These are phyloP conservation scores for Backusella liffmaniae DNA, from an alignment of 192 early-diverging fungal genomes.

Conservation along the genomic window DNA sequence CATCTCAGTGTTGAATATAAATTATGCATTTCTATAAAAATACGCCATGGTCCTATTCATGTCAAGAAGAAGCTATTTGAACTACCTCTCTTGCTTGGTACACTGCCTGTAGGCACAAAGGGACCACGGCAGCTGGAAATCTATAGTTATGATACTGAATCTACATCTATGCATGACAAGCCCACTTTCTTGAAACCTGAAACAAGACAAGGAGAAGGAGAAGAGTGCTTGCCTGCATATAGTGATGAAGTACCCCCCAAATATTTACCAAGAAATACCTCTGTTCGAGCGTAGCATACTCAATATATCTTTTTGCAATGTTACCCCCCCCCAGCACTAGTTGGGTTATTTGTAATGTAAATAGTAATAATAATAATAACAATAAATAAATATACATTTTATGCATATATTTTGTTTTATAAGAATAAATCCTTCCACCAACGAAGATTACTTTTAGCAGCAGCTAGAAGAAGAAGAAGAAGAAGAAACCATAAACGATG, in stretches of 20 bases:
- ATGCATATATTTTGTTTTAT: neutral
- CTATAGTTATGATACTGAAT: neutral
- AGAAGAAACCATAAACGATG: too few relatives aligned
- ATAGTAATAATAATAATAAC: neutral
- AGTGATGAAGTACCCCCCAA: conserved; percentile 3
- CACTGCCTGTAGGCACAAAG: conserved; percentile 12
- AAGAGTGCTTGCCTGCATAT: conserved; percentile 20
- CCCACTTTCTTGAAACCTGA: conserved; percentile 16
- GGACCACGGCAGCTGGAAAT: conserved; percentile 1
- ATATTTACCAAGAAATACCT: neutral
- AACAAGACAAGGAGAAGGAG: neutral
- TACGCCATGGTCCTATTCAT: conserved; percentile 13
- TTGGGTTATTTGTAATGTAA: neutral
- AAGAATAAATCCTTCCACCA: neutral
- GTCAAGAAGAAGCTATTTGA: conserved; percentile 25
- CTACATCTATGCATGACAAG: neutral
- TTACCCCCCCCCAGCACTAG: neutral
- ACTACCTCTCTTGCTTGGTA: conserved; percentile 20
- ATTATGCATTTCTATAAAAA: neutral
- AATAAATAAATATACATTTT: neutral
- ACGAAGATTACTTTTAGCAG: too few relatives aligned
- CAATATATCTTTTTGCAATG: neutral
- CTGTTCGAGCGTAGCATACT: neutral
- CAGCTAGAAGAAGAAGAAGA: too few relatives aligned
- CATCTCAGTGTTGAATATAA: conserved; percentile 18